Base-by-base conservation (phyloP, 108 stramenopile species). In the Nitzschia sp. region DNA sequence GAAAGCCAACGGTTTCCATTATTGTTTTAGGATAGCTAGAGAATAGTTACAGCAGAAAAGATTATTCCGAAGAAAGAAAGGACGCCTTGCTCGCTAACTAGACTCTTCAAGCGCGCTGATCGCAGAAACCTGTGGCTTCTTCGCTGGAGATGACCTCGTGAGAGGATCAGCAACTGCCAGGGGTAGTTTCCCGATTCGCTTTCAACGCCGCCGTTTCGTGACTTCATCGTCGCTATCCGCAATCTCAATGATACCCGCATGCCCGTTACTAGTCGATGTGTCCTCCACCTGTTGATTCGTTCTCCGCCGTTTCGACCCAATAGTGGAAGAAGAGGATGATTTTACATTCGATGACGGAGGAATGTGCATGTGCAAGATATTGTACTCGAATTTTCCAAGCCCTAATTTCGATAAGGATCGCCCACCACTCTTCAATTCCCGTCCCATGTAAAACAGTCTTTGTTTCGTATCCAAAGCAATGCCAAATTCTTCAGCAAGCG, bases 391-490 rank as follows among this genome's bases (percentile, higher is more conserved):
- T 31, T 30, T 23, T 13, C 84, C 87, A 56, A 87, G 58, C 0
- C 87, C 87, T 36, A 92, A 64, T 21, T 72, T 75, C 13, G 77
- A 24, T 31, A 92, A 59, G 0, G 77, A 66, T 21, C 91, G 85
- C 34, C 82, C 82, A 5, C 75, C 76, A 21, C 80, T 76, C 64
- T 92, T 92, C 19, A 92, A 68, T 64, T 92, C 91, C 23, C 85
- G 51, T 2, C 91, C 91, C 26, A 92, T 56, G 66, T 88, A 78
- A 80, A 92, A 92, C 6, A 92, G 38, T n/a, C 91, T 78, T 64
- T 92, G 91, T n/a, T 78, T 51, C 26, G 15, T 34, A 21, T 33
- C 59, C 17, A 59, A 46, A 29, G 67, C 38, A 29, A 58, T 61
- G 46, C 53, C 56, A 30, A 49, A 68, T 24, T 63, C 32, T 19